A percentile compares a stretch with the other conserved stretches of the same genome.
phyloP scores from a whole-genome alignment of 2,329 filamentous ascomycete genomes.

The Neobulgaria alba region DNA sequence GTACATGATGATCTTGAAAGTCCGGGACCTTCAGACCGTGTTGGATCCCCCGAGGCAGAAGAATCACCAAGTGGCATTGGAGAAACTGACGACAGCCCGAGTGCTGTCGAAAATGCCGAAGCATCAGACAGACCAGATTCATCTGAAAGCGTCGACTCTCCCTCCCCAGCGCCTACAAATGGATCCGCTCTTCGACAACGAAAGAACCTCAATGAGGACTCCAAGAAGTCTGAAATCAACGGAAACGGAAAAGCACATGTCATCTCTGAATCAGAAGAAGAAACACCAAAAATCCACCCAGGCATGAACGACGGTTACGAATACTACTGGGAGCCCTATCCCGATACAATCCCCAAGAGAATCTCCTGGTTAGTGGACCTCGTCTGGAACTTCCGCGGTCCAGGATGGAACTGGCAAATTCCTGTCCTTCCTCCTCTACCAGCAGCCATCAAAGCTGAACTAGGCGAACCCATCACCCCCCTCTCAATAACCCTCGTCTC shows the following conservation, averaged over 20 bases:
- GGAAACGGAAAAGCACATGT: not conserved
- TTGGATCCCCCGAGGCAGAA: not conserved
- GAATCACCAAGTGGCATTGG: not conserved
- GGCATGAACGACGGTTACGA: slow-evolving; percentile 28
- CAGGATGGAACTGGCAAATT: slow-evolving; percentile 51
- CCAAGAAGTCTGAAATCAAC: not conserved
- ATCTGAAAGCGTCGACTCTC: not conserved
- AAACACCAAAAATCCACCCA: slow-evolving; percentile 15
- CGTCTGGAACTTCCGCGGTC: slow-evolving; percentile 44
- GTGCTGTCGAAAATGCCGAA: not conserved
- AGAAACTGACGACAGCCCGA: not conserved
- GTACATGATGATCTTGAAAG: not conserved
- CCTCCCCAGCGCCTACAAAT: not conserved
- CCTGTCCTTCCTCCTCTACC: slow-evolving; percentile 39
- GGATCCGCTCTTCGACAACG: not conserved
- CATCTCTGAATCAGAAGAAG: not conserved
- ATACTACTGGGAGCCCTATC: slow-evolving; percentile 55
- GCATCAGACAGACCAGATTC: too few relatives aligned
- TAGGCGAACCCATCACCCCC: slow-evolving; percentile 31
- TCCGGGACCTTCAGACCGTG: not conserved
- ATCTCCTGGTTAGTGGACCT: slow-evolving; percentile 49
- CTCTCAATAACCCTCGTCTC: slow-evolving; percentile 30
- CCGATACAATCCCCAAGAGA: slow-evolving; percentile 40
- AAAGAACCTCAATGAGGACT: not conserved
- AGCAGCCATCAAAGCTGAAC: slow-evolving; percentile 33